Evolutionary conservation across 228 moss, liverwort and hornwort species (phyloP), one percentile per base, ranked within the genome.

Genomic region (Sphagnum fallax): DNA sequence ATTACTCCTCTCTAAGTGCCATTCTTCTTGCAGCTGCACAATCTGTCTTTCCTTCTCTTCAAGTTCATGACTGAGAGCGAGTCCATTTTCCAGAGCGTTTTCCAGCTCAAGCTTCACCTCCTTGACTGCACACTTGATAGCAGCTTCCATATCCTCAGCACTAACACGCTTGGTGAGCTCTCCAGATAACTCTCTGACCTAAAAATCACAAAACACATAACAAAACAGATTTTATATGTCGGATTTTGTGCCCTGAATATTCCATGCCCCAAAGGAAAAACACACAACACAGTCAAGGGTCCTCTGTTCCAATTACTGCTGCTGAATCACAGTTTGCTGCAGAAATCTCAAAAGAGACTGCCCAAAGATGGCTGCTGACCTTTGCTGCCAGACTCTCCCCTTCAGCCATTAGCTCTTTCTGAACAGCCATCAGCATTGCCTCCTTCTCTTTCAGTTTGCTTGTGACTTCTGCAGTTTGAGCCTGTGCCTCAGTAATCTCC

Each of bases 141-240:
- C 97, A 60, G 81, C 79, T 78, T 97, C 93, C 65, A 97, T 83
- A 71, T 97, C 97, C 76, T 91, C 88, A 60, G 66, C 79, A 50
- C 84, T 84, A 18, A 86, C 79, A 76, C 71, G 83, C 74, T 74
- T 82, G 51, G 90, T 83, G 64, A 93, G 78, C 74, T 97, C 97
- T 71, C 88, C 90, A 47, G 88, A 90, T 5, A 98, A 84, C 82
- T 90, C 87, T 51, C 80, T 83, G 62, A 98, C 87, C 95, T 96
- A 58, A 51, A 78, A 11, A 53, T 50, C 4, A 16, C 63, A 64
- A 32, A 60, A 15, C 11, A 32, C 32, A 32, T 32, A 32, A 32
- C 32, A 32, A 32, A 32, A 32, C 32, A 32, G 32, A 32, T 32
- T 32, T 1, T 1, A 32, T 32, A 32, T 32, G 32, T 32, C 2